phyloP scores from a whole-genome alignment of 2,329 filamentous ascomycete genomes.

The Monilinia fructigena region DNA sequence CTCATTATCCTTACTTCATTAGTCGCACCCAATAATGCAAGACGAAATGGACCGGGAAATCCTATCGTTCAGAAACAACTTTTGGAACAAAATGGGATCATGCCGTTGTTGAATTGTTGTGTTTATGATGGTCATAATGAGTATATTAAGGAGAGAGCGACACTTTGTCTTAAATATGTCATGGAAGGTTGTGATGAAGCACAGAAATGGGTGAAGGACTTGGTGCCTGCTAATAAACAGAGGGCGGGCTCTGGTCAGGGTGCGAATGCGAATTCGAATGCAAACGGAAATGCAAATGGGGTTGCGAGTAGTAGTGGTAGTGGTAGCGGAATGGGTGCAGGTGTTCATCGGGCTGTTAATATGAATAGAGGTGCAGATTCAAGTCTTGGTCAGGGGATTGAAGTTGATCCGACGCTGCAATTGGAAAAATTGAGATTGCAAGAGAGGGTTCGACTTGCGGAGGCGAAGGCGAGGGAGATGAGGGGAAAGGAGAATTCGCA shows the following conservation, averaged over 20 bases:
- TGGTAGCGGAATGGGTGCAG: too few relatives aligned
- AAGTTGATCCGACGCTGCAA: conserved; percentile 7
- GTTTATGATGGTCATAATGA: conserved; percentile 90
- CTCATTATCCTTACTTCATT: conserved; percentile 82
- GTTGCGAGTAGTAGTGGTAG: neutral
- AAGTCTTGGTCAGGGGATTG: neutral
- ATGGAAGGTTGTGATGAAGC: conserved; percentile 74
- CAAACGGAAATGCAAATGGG: neutral
- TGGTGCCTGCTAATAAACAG: conserved; percentile 36
- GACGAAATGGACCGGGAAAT: conserved; percentile 60
- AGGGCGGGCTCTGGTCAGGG: neutral
- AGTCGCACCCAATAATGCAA: conserved; percentile 73
- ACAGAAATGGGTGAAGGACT: conserved; percentile 65
- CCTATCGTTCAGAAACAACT: conserved; percentile 85
- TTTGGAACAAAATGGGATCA: conserved; percentile 78
- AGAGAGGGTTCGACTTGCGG: conserved; percentile 6
- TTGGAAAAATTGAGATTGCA: conserved; percentile 16
- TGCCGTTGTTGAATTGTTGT: conserved; percentile 84
- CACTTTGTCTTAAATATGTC: conserved; percentile 82
- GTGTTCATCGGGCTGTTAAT: neutral
- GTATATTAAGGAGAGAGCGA: conserved; percentile 88
- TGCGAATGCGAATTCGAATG: neutral
- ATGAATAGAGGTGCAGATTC: neutral
- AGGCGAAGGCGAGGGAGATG: conserved; percentile 7
- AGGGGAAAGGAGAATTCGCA: neutral